Base-by-base conservation (phyloP, 257 asterid species). In the Knoxia roxburghii region DNA sequence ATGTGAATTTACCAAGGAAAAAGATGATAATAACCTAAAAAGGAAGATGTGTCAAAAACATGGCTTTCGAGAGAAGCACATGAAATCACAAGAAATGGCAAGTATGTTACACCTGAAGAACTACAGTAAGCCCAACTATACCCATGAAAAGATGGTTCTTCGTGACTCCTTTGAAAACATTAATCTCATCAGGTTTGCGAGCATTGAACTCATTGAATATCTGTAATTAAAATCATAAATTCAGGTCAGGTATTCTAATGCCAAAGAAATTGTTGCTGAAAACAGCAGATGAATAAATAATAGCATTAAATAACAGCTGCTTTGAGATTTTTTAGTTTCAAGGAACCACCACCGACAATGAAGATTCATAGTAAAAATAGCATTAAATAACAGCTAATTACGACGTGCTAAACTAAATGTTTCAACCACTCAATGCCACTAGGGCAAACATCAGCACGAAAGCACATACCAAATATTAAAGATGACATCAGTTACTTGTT, bases 181-280 rank as follows among this genome's bases (percentile, higher is more conserved):
- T 93, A 9, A 87, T 71, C 82, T 93, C 87, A 61, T 93, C 97
- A 1, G 98, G 97, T 71, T 93, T 89, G 51, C 98, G 88, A 72
- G 97, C 93, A 80, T 93, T 93, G 43, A 93, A 86, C 72, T 85
- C 96, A 70, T 93, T 93, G 72, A 93, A 93, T n/a, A 87, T 60
- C 98, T 93, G 80, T 24, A 56, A 60, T 60, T 18, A 14, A 24
- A 29, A 14, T 5, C 2, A 27, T 50, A 46, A 70, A 27, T 55
- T 21, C 24, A 39, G 14, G 18, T 45, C 39, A 53, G 56, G n/a
- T 26, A 29, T 13, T 69, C 6, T 11, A 23, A 10, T 14, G 7
- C 0, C 1, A 33, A 33, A 65, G 4, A 5, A 32, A 65, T 21
- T 4, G 17, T 32, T 49, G 4, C 21, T 56, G 62, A 13, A 39